These are phyloP conservation scores for Medicago arabica DNA, from an alignment of 306 rosid genomes.

Conservation along the genomic window DNA sequence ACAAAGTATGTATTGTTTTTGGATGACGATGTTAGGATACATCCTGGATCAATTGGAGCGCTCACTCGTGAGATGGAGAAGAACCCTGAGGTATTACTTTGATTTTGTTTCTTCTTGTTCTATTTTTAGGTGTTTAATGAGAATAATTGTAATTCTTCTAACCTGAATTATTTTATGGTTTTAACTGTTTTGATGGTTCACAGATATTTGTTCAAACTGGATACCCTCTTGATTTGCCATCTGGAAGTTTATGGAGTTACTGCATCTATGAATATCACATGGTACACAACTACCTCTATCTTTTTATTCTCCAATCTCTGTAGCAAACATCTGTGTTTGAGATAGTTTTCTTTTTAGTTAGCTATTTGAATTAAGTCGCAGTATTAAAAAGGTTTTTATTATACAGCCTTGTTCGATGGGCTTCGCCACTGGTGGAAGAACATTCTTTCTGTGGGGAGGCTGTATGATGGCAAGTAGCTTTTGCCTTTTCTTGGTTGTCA, in stretches of 20 bases:
- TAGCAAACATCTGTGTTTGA: conserved; percentile 18
- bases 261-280: conserved; percentile 97
- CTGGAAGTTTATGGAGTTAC: conserved; percentile 95
- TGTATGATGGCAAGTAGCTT: conserved; percentile 92
- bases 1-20: conserved; percentile 83
- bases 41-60: conserved; percentile 97
- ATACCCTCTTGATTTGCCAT: conserved; percentile 97
- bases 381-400: conserved; percentile 16
- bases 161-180: conserved; percentile 28
- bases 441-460: conserved; percentile 98
- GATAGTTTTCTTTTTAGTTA: conserved; percentile 22
- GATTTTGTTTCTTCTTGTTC: conserved; percentile 5
- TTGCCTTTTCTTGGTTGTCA: conserved; percentile 32
- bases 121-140: conserved; percentile 7
- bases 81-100: conserved; percentile 70
- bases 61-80: conserved; percentile 90
- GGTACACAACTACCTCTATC: conserved; percentile 56
- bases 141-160: conserved; percentile 17
- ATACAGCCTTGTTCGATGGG: conserved; percentile 98
- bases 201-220: conserved; percentile 99
- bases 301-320: conserved; percentile 11
- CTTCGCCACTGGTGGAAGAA: conserved; percentile 97
- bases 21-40: conserved; percentile 97
- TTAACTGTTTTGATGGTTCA: conserved; percentile 44
- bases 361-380: conserved; percentile 11